phyloP scores from a whole-genome alignment of 1,284 basidiomycete species.

The Fomitopsis schrenkii region DNA sequence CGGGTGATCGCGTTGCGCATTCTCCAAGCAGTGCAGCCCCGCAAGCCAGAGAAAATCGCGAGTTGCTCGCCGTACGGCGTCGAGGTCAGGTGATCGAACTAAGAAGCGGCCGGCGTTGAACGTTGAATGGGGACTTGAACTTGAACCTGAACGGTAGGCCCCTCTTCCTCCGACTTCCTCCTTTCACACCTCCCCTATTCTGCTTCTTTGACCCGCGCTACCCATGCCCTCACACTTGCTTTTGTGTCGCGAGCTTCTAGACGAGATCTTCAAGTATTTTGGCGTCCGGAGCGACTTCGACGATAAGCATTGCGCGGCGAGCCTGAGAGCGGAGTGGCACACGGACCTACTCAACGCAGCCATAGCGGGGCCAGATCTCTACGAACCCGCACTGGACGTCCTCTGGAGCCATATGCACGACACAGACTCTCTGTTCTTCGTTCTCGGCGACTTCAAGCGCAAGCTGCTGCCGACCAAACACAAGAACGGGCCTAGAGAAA shows the following conservation, averaged over 20 bases:
- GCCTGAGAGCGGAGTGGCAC: background rate
- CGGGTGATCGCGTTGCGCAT: too few relatives aligned
- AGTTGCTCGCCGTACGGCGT: too few relatives aligned
- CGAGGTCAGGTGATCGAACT: too few relatives aligned
- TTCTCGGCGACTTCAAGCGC: background rate
- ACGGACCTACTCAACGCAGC: background rate
- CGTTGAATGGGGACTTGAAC: too few relatives aligned
- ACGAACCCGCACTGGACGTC: background rate
- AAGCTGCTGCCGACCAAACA: too few relatives aligned
- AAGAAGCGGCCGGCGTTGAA: too few relatives aligned
- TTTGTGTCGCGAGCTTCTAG: background rate
- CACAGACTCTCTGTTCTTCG: background rate
- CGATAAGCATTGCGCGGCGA: background rate
- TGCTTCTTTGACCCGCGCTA: too few relatives aligned
- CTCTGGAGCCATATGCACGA: background rate
- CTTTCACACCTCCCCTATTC: too few relatives aligned
- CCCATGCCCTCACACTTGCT: background rate
- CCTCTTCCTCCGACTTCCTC: too few relatives aligned
- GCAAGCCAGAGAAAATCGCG: too few relatives aligned
- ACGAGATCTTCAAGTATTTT: background rate
- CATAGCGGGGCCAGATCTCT: background rate
- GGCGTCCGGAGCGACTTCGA: background rate
- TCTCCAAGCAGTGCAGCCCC: too few relatives aligned
- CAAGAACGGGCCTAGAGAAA: background rate
- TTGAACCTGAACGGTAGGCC: too few relatives aligned